phyloP scores from a whole-genome alignment of 257 asterid genomes.

The Penstemon newberryi region DNA sequence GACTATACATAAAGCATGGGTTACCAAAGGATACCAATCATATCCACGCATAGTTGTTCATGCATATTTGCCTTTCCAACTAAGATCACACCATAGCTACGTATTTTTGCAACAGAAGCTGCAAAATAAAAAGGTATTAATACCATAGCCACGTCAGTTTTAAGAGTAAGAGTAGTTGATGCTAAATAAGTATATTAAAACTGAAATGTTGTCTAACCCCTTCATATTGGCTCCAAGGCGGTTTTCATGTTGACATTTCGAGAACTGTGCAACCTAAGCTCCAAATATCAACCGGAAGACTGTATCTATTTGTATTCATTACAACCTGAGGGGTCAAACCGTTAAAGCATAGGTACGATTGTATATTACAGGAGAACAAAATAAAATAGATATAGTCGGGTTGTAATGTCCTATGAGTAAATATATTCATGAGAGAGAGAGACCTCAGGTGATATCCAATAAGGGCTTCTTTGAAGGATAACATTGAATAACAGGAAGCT shows the following conservation, averaged over 20 bases:
- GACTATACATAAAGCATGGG: too few relatives aligned
- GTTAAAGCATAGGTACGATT: constrained; percentile 12
- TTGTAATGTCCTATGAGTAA: background rate
- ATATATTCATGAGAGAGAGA: constrained; percentile 22
- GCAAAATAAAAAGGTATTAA: constrained; percentile 28
- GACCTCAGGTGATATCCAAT: constrained; percentile 99
- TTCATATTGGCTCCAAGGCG: constrained; percentile 98
- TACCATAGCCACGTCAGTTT: constrained; percentile 27
- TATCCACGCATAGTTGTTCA: constrained; percentile 22
- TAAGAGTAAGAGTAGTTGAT: constrained; percentile 14
- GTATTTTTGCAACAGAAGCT: constrained; percentile 46
- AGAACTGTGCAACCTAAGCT: constrained; percentile 97
- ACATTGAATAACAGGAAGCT: constrained; percentile 64
- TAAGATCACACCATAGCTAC: constrained; percentile 53
- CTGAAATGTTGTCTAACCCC: constrained; percentile 53
- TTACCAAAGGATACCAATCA: too few relatives aligned
- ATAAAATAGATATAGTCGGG: too few relatives aligned
- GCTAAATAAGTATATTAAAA: constrained; percentile 7
- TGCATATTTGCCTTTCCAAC: constrained; percentile 69
- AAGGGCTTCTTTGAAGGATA: constrained; percentile 94
- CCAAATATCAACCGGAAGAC: constrained; percentile 93
- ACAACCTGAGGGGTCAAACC: constrained; percentile 58
- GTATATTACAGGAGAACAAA: background rate
- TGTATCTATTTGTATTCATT: constrained; percentile 80
- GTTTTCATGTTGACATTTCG: constrained; percentile 89